Evolutionary conservation across 2,329 filamentous ascomycete genomes (phyloP).

Genomic region (Aureobasidium sp.): DNA sequence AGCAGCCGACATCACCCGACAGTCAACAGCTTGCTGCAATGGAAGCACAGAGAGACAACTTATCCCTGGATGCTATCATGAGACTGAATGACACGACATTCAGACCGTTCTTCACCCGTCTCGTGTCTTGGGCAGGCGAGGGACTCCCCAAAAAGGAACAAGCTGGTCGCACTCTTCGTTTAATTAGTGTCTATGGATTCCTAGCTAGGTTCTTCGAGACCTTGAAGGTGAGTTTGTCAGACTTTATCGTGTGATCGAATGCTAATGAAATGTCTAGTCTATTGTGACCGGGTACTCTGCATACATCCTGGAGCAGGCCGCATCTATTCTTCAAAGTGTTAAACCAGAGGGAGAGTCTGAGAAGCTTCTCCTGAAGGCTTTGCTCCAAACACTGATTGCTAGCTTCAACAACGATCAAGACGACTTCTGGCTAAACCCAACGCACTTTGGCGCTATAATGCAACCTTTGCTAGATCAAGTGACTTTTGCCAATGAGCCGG

Average conservation of each 20-base stretch:
- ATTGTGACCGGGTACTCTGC: constrained; percentile 89
- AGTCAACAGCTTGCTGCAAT: constrained; percentile 21
- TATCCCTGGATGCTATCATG: constrained; percentile 76
- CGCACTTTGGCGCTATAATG: constrained; percentile 70
- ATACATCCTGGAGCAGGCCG: constrained; percentile 70
- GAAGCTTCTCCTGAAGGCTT: constrained; percentile 57
- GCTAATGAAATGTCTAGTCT: constrained; percentile 37
- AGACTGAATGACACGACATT: constrained; percentile 94
- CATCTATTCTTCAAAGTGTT: constrained; percentile 48
- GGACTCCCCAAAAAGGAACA: constrained; percentile 54
- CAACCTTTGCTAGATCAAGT: constrained; percentile 59
- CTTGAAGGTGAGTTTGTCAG: constrained; percentile 46
- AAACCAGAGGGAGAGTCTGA: constrained; percentile 37
- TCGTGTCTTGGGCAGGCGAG: constrained; percentile 71
- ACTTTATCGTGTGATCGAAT: too few relatives aligned
- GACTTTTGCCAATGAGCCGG: constrained; percentile 24
- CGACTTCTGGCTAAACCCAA: constrained; percentile 87
- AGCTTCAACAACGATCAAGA: constrained; percentile 87
- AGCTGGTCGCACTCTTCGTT: constrained; percentile 50
- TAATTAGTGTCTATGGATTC: constrained; percentile 75
- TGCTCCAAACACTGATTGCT: constrained; percentile 62
- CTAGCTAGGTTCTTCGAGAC: constrained; percentile 69
- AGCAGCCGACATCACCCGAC: constrained; percentile 53
- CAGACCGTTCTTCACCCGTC: constrained; percentile 76
- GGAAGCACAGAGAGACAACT: constrained; percentile 51